A percentile compares a stretch with the other conserved stretches of the same genome.
Conservation (phyloP, 176 grass and related monocot species). For the Hsuehochloa calcarea region DNA sequence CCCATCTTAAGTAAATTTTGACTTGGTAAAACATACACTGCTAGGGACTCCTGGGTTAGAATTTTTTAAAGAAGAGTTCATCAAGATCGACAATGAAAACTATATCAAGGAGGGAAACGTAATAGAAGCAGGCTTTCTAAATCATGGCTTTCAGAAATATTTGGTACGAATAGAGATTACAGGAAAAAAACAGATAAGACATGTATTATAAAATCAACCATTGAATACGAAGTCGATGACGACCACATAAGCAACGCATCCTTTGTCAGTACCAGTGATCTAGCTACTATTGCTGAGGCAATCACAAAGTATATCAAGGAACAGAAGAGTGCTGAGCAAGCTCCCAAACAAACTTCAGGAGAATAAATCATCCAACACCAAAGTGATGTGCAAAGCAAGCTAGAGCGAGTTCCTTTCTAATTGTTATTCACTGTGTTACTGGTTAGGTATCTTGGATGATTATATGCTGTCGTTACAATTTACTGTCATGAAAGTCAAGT, state of each 20-base stretch:
- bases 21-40: too few relatives aligned
- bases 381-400: not conserved
- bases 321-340: not conserved
- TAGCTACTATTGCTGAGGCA: conserved; percentile 33
- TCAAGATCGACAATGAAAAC: conserved; percentile 28
- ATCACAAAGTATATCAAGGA: conserved; percentile 36
- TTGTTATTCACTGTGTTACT: not conserved
- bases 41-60: not conserved
- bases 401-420: not conserved
- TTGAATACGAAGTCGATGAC: conserved; percentile 32
- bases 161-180: conserved; percentile 26
- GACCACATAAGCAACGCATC: conserved; percentile 3
- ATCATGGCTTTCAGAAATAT: conserved; percentile 35
- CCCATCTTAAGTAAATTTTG: not conserved
- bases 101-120: conserved; percentile 35
- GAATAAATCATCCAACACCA: not conserved
- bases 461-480: not conserved
- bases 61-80: conserved; percentile 17
- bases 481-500: not conserved
- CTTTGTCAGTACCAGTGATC: not conserved
- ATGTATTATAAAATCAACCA: conserved; percentile 5
- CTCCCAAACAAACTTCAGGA: not conserved
- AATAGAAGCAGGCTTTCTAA: conserved; percentile 1
- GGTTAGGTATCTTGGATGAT: not conserved
- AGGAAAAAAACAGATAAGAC: not conserved